Evolutionary conservation across 129 eudicot species (phyloP), one percentile per base, ranked within the genome.

Genomic region (Escallonia herrerae): DNA sequence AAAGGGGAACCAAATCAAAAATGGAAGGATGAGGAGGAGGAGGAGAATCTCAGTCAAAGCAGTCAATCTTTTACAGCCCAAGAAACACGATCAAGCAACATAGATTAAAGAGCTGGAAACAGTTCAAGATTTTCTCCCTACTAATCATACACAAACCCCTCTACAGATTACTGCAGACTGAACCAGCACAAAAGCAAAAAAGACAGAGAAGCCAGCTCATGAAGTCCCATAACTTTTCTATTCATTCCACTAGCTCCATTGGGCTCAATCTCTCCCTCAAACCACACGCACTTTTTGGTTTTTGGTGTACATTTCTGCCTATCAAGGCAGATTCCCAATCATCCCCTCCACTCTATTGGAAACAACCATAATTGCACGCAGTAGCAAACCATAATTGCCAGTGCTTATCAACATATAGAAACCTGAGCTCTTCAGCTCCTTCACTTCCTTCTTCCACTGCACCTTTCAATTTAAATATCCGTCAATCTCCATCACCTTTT

Each of bases 281-380:
- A 22, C 33, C 15, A 49, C 60, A 65, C 51, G 39, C 49, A 60
- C 65, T 72, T 51, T 63, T 65, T 64, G 33, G 33, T 48, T 60
- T 64, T 69, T 69, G 64, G 11, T 53, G 72, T 60, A 67, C 76
- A 60, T 12, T 11, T 67, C 73, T 77, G 58, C 60, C 73, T 84
- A 73, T 59, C 78, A 82, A 74, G 73, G 73, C 65, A 79, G 79
- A 75, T 82, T 82, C 84, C 67, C 82, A 84, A 78, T 88, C 89
- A 88, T 88, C 87, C 70, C 83, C 63, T 77, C 96, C 89, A 82
- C 89, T 73, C 84, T 47, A 68, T 66, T 57, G 69, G 68, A 73
- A 76, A 80, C 82, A 78, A 56, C 64, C 76, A 88, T 84, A 73
- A 88, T 85, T 82, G 78, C 81, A 73, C 83, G 80, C 89, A 82